These are phyloP conservation scores for Nannochloris sp. DNA, from an alignment of 139 green algal species.

Conservation along the genomic window DNA sequence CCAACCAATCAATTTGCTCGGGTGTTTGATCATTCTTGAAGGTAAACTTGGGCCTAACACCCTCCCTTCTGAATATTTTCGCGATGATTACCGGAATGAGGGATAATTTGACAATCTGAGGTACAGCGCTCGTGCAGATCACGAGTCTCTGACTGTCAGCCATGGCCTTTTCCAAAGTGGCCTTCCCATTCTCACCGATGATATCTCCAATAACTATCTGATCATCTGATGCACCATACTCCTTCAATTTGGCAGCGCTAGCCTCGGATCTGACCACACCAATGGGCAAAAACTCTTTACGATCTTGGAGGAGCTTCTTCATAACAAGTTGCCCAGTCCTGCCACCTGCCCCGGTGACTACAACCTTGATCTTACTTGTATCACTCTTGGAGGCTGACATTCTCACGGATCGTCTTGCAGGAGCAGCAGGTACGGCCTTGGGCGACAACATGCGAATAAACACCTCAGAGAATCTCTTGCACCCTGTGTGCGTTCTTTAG, in stretches of 20 bases:
- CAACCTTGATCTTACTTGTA: constrained; percentile 34
- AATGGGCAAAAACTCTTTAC: constrained; percentile 23
- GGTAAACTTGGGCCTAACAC: constrained; percentile 40
- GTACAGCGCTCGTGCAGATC: constrained; percentile 31
- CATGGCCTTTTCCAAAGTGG: constrained; percentile 18
- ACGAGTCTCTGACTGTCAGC: constrained; percentile 24
- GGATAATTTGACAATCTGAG: constrained; percentile 32
- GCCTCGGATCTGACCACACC: constrained; percentile 48
- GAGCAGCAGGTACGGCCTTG: no score
- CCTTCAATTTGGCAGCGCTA: constrained; percentile 15
- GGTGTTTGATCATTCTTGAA: constrained; percentile 49
- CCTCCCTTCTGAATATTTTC: constrained; percentile 10
- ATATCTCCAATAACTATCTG: constrained; percentile 37
- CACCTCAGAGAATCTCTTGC: no score
- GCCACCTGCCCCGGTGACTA: constrained; percentile 63
- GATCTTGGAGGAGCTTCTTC: constrained; percentile 47
- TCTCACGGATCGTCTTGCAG: not conserved
- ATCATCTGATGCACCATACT: constrained; percentile 10
- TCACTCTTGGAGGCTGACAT: not conserved
- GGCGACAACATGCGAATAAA: no score
- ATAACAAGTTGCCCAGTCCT: constrained; percentile 53
- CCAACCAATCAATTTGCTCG: constrained; percentile 76
- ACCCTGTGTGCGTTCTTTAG: no score
- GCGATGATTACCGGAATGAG: constrained; percentile 18
- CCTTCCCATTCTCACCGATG: constrained; percentile 9